Percentiles rank a stretch among this genome's conserved stretches.
These are phyloP conservation scores for Ocimum tenuiflorum DNA, from an alignment of 257 asterid species.

Conservation along the genomic window DNA sequence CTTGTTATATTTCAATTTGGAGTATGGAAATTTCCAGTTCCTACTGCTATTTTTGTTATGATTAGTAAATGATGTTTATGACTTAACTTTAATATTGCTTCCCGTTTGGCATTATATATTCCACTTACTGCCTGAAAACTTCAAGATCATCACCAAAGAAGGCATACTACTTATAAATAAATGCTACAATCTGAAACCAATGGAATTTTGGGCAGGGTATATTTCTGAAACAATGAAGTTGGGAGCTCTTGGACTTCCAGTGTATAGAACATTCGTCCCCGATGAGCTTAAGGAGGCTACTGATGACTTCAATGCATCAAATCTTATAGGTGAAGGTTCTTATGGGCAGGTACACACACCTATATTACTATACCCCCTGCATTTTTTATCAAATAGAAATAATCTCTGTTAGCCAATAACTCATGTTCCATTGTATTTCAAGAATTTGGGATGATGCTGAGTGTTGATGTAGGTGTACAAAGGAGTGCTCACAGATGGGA, in stretches of 20 bases:
- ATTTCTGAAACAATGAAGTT: slow-evolving; percentile 74
- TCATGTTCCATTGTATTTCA: too few species aligned
- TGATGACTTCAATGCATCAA: slow-evolving; percentile 42
- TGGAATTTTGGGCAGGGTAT: slow-evolving; percentile 43
- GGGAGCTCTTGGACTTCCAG: slow-evolving; percentile 63
- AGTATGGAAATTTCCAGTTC: too few species aligned
- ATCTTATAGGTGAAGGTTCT: slow-evolving; percentile 56
- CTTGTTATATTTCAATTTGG: too few species aligned
- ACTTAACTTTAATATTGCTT: too few species aligned
- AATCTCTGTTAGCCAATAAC: too few species aligned
- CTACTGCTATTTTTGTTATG: too few species aligned
- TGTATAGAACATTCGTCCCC: slow-evolving; percentile 57
- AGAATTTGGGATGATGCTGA: not conserved
- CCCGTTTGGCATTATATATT: too few species aligned
- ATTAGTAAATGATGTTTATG: too few species aligned
- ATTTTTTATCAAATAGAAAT: too few species aligned
- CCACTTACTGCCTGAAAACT: too few species aligned
- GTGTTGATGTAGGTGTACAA: slow-evolving; percentile 41
- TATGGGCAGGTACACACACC: slow-evolving; percentile 47
- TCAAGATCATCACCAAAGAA: not conserved
- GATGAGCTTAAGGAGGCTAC: slow-evolving; percentile 89
- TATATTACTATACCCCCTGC: too few species aligned
- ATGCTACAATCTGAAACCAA: not conserved
- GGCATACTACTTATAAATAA: too few species aligned
- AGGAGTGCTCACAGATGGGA: slow-evolving; percentile 63